These are phyloP conservation scores for Trichocladium antarcticum DNA, from an alignment of 495 filamentous ascomycete genomes.

Conservation along the genomic window DNA sequence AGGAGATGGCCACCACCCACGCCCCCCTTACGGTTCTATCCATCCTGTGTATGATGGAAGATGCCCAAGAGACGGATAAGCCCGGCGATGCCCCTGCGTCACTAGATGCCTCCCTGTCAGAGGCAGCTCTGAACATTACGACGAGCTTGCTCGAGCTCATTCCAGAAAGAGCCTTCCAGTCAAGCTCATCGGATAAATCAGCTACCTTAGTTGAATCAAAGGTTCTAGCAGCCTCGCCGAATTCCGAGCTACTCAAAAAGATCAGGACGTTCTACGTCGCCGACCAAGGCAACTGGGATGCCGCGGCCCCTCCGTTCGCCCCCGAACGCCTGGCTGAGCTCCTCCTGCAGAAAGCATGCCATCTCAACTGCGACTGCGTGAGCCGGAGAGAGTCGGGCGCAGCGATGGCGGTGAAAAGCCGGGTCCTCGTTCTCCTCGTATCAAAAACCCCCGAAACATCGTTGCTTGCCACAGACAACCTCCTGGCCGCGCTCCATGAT, in stretches of 20 bases:
- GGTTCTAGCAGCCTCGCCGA: conserved; percentile 23
- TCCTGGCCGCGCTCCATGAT: conserved; percentile 47
- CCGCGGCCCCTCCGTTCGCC: conserved; percentile 44
- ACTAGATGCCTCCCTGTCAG: conserved; percentile 12
- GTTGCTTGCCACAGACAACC: conserved; percentile 39
- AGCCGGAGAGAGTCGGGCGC: conserved; percentile 24
- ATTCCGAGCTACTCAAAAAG: conserved; percentile 45
- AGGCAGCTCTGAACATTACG: conserved; percentile 42
- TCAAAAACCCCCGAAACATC: conserved; percentile 45
- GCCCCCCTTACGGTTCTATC: conserved; percentile 63
- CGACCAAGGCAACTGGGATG: conserved; percentile 45
- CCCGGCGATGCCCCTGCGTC: not conserved
- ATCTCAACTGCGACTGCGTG: conserved; percentile 40
- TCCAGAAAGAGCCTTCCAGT: conserved; percentile 57
- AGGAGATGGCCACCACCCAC: conserved; percentile 87
- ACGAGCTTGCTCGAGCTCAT: conserved; percentile 51
- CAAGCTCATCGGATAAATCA: conserved; percentile 19
- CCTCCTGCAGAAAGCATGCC: conserved; percentile 50
- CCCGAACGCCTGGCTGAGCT: conserved; percentile 47
- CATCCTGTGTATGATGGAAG: conserved; percentile 51
- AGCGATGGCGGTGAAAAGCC: conserved; percentile 34
- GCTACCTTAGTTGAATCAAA: conserved; percentile 18
- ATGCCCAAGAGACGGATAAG: conserved; percentile 23
- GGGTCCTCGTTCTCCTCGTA: conserved; percentile 47
- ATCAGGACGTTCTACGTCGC: conserved; percentile 55